Evolutionary conservation across 108 stramenopile genomes (phyloP).

Genomic region (Chaetoceros muelleri): DNA sequence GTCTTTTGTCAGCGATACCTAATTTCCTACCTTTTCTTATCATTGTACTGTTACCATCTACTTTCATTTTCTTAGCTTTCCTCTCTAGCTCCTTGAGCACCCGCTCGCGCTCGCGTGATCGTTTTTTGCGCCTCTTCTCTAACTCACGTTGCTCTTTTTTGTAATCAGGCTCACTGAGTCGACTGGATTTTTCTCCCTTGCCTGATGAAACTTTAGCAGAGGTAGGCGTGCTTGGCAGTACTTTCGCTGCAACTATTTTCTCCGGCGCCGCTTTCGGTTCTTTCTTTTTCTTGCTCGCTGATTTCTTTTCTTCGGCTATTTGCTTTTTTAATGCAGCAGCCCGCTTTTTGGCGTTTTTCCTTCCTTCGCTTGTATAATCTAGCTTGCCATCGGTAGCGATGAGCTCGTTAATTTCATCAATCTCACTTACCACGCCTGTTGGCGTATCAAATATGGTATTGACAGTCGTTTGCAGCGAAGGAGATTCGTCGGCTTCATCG

Average conservation of each 20-base stretch:
- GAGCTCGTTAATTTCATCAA: constrained; percentile 67
- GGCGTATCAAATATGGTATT: constrained; percentile 9
- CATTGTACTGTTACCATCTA: constrained; percentile 13
- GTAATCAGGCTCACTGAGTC: constrained; percentile 27
- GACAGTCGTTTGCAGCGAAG: too few species aligned
- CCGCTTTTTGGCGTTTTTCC: constrained; percentile 65
- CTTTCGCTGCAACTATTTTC: constrained; percentile 27
- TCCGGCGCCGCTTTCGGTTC: constrained; percentile 9
- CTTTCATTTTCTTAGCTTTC: constrained; percentile 37
- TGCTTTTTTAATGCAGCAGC: constrained; percentile 55
- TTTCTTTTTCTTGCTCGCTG: constrained; percentile 28
- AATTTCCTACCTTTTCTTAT: constrained; percentile 3
- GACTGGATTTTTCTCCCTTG: neutral
- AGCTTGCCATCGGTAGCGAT: constrained; percentile 61
- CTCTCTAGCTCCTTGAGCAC: constrained; percentile 33
- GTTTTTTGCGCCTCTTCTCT: constrained; percentile 54
- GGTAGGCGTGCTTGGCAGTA: too few species aligned
- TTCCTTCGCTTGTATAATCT: constrained; percentile 52
- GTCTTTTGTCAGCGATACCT: constrained; percentile 35
- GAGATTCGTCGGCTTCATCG: constrained; percentile 41
- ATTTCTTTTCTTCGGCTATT: constrained; percentile 54
- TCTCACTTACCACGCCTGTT: constrained; percentile 28
- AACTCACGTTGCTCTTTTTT: constrained; percentile 49
- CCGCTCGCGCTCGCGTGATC: constrained; percentile 58
- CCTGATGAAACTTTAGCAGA: neutral